Base-by-base conservation (phyloP, 768 basidiomycete genomes). In the Hypholoma fasciculare region DNA sequence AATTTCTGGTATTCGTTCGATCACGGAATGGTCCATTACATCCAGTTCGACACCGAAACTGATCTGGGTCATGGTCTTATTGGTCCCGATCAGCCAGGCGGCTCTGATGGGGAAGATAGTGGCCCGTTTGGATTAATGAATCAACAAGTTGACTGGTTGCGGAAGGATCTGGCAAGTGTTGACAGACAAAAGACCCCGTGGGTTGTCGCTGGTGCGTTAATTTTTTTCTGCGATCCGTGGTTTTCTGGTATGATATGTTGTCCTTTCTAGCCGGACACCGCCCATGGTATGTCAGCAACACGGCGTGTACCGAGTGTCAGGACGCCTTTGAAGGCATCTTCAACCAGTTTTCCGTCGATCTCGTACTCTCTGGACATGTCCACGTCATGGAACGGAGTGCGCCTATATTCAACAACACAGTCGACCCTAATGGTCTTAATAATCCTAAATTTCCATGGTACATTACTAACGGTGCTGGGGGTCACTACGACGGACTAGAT, bases 1-100 rank as follows among this genome's bases (percentile, higher is more conserved):
- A 66, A 63, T 34, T 66, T 66, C 58, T 66, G 65, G 65, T 66
- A 62, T 48, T 62, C 65, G 0, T 64, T 64, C 56, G 63, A 66
- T 47, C 57, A 66, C 17, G 63, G 65, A 7, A 62, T 66, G 61
- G 59, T 58, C 6, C 65, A 64, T 49, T 64, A 52, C 30, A 51
- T 66, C 46, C 61, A 62, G 34, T 26, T 66, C 23, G 59, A 64
- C 48, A 62, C 65, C 6, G 65, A 66, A 54, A 66, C 65, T 8
- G 65, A 66, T 57, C 46, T 66, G 17, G 61, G 63, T 14, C 56
- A 62, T 27, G 58, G 60, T 1, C 46, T 64, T 19, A 12, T 64
- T 19, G 58, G 52, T 8, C 65, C 65, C 14, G 63, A 64, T 40
- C 57, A 64, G 42, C 61, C 63, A 17, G 58, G 56, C 3, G 65